Evolutionary conservation across 2,329 filamentous ascomycete species (phyloP), one percentile per base, ranked within the genome.

Genomic region (Ophiostoma triangulosporum): DNA sequence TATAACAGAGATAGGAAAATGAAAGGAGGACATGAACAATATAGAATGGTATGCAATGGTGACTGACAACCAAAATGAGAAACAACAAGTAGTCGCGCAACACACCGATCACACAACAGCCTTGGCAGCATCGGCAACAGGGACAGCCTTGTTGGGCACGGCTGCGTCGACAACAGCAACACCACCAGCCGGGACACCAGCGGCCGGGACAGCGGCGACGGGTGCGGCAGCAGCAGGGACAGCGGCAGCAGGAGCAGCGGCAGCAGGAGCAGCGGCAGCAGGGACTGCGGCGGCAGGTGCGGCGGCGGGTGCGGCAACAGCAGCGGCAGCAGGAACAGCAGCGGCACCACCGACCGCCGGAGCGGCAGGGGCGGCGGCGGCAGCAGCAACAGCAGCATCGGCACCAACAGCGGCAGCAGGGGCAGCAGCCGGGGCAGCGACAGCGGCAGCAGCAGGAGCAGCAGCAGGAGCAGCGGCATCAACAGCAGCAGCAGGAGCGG

Each of bases 131-230:
- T 31, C 22, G 26, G 40, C 48, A 11, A 35, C 54, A 7, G 51
- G 53, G 1, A 52, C 56, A 15, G 46, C 53, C 36, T 54, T 57
- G 36, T 57, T 51, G 27, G 54, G 48, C 1, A 49, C 54, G 3
- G 43, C 32, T 11, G 32, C 35, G 4, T 35, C 20, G 31, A 12
- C 51, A 31, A 33, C 48, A 24, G 46, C 36, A 51, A 26, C 56
- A 15, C 51, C 36, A 1, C 38, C 54, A 7, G 36, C 53, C 6
- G 50, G 53, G 51, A 36, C 53, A 20, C 48, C 53, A 17, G 49
- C 31, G 17, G 32, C 26, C 20, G 36, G 46, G 48, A 38, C 48
- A 1, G 46, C 33, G 17, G 38, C 33, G 24, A 36, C 54, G n/a
- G 53, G 24, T 27, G 32, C 43, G 22, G 32, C 35, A 6, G 38